Conservation (phyloP, 2,329 filamentous ascomycete species). For the Fusarium euwallaceae region DNA sequence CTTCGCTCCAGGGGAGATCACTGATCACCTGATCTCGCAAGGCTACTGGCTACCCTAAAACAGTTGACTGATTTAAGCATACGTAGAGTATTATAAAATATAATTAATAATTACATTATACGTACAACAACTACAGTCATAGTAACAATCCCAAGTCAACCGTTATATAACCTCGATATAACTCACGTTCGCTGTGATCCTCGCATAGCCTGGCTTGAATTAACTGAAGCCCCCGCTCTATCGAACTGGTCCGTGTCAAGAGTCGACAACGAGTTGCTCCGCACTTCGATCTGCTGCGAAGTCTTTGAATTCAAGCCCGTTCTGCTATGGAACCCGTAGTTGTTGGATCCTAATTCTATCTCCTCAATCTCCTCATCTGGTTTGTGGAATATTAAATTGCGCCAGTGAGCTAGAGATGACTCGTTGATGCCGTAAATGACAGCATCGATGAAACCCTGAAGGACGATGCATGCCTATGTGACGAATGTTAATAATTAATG, state of each 20-base stretch:
- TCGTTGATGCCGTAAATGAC: constrained; percentile 18
- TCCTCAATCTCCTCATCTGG: not conserved
- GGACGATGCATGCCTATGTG: constrained; percentile 12
- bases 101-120: not conserved
- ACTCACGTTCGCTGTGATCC: not conserved
- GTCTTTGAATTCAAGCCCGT: not conserved
- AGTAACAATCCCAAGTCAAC: not conserved
- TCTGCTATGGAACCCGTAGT: not conserved
- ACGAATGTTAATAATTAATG: not conserved
- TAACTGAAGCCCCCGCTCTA: not conserved
- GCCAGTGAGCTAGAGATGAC: constrained; percentile 5
- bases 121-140: not conserved
- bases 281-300: not conserved
- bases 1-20: not conserved
- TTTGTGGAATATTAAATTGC: constrained; percentile 3
- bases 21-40: not conserved
- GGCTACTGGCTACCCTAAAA: not conserved
- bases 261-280: not conserved
- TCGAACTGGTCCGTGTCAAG: not conserved
- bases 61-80: too few species aligned
- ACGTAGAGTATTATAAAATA: too few species aligned
- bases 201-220: not conserved
- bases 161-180: not conserved
- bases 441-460: constrained; percentile 16
- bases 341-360: not conserved